Evolutionary conservation across 306 rosid genomes (phyloP), one percentile per base, ranked within the genome.

Genomic region (Trifolium pratense): DNA sequence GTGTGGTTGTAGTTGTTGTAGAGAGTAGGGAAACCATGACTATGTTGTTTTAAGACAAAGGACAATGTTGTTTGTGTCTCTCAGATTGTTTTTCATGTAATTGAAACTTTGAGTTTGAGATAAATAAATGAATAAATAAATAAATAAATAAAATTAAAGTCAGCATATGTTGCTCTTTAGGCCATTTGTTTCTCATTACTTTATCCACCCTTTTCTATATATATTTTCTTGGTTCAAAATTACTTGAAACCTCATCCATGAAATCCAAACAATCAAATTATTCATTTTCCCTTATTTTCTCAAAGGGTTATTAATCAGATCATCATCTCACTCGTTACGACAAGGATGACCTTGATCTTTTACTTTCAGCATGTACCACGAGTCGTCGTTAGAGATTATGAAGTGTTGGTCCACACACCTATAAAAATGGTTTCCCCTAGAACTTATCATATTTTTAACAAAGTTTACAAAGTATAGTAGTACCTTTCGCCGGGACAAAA

Each of bases 1-100:
- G 81, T 14, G 86, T 80, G 70, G 80, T 66, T 37, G 92, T 53
- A 75, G 80, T 62, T 37, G 94, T 58, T 57, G 93, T 83, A 69
- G 75, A 81, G 59, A 86, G 84, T 14, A 89, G 71, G 45, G 92
- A 82, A 65, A 88, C 93, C 98, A 90, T 93, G 81, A 58, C 49
- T 55, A n/a, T n/a, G 18, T 10, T 9, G 23, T 10, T 18, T 36
- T 23, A 2, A 70, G 25, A 49, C 60, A 29, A 66, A 57, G 29
- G 15, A 55, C 77, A 66, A 48, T 18, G 40, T 48, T 75, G 39
- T 8, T 13, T 23, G 49, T 71, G 15, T 29, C 48, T 63, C 37
- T 42, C 66, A 70, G 65, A 49, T 61, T 48, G 64, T 67, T 61
- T 75, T 20, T 39, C 7, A 42, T 63, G 29, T 15, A 58, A 29